A percentile compares a stretch with the other conserved stretches of the same genome.
These are phyloP conservation scores for Podila horticola DNA, from an alignment of 192 early-diverging fungal species.

Conservation along the genomic window DNA sequence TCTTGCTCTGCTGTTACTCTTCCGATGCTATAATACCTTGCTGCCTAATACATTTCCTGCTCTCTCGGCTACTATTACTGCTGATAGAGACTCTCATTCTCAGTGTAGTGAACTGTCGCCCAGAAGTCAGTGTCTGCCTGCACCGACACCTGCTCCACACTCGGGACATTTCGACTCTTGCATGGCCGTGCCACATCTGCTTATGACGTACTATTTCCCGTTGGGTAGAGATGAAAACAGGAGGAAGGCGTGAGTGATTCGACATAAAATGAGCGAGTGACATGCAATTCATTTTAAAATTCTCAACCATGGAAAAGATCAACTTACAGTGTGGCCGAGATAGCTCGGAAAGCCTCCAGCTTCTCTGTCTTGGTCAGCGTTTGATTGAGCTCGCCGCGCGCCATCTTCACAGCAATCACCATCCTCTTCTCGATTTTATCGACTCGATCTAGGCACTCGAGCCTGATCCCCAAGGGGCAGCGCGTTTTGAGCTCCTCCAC, in stretches of 20 bases:
- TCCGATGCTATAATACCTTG: too few relatives aligned
- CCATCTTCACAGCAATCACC: not conserved
- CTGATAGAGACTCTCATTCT: too few relatives aligned
- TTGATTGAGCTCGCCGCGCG: slow-evolving; percentile 8
- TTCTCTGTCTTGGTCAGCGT: slow-evolving; percentile 37
- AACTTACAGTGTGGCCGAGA: slow-evolving; percentile 52
- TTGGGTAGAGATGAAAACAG: too few relatives aligned
- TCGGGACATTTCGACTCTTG: slow-evolving; percentile 44
- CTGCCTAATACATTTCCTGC: too few relatives aligned
- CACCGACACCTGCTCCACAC: slow-evolving; percentile 52
- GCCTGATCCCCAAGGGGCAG: slow-evolving; percentile 15
- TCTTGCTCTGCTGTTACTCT: too few relatives aligned
- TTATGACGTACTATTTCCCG: slow-evolving; percentile 37
- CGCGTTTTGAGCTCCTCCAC: slow-evolving; percentile 1
- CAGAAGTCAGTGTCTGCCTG: too few relatives aligned
- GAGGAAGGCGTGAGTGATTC: not conserved
- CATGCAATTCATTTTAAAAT: too few relatives aligned
- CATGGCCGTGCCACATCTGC: slow-evolving; percentile 55
- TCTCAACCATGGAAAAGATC: too few relatives aligned
- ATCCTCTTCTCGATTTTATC: slow-evolving; percentile 29
- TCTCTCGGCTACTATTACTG: slow-evolving; percentile 6
- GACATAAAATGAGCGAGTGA: not conserved
- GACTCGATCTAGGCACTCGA: slow-evolving; percentile 4
- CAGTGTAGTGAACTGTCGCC: too few relatives aligned
- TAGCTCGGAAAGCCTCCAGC: slow-evolving; percentile 36